phyloP scores from a whole-genome alignment of 176 grass and related monocot species.

The sorghum (Sorghum bicolor) region Sorghum_bicolor_NCBIv3 NC_012875.2:49742501-49743000 shows the following conservation, averaged over 20 bases:
- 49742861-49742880: neutral
- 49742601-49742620: neutral
- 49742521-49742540: conserved; percentile 9
- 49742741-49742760: neutral
- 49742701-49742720: neutral
- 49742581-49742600: neutral
- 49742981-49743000: neutral
- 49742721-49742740: neutral
- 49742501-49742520: neutral
- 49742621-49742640: neutral
- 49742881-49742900: neutral
- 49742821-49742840: conserved; percentile 5
- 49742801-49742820: neutral
- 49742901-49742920: neutral
- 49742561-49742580: conserved; percentile 46
- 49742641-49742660: conserved; percentile 3
- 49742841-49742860: neutral
- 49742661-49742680: neutral
- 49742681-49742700: neutral
- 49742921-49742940: conserved; percentile 17
- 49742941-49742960: neutral
- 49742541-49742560: conserved; percentile 14
- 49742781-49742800: neutral
- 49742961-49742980: neutral
- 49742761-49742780: neutral